phyloP scores from a whole-genome alignment of 2,329 filamentous ascomycete genomes.

The Plectosphaerella cucumerina region DNA sequence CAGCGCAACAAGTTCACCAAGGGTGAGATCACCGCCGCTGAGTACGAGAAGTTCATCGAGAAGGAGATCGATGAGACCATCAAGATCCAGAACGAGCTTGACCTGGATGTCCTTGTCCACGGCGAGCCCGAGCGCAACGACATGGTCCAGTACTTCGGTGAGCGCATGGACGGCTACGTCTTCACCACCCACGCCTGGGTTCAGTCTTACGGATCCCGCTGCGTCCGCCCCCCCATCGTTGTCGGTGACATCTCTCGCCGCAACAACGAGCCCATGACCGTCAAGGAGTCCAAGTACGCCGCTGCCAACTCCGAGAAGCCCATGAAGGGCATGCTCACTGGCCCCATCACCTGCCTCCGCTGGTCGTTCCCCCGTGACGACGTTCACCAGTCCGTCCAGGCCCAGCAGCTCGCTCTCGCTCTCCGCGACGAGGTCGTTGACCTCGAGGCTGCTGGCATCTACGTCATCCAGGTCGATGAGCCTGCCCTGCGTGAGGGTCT shows the following conservation, averaged over 20 bases:
- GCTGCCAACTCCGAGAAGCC: slow-evolving; percentile 95
- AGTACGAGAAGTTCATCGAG: slow-evolving; percentile 99
- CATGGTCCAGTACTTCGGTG: slow-evolving; percentile 99
- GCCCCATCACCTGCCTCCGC: slow-evolving; percentile 95
- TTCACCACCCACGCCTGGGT: slow-evolving; percentile 99
- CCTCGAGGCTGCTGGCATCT: slow-evolving; percentile 93
- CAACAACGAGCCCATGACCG: slow-evolving; percentile 77
- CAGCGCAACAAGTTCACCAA: slow-evolving; percentile 99
- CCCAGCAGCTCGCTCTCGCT: slow-evolving; percentile 95
- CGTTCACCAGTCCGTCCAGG: slow-evolving; percentile 97
- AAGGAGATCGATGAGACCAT: slow-evolving; percentile 95
- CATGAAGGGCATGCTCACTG: slow-evolving; percentile 99
- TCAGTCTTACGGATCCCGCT: slow-evolving; percentile 96
- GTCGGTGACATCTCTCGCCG: slow-evolving; percentile 98
- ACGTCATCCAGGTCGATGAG: slow-evolving; percentile 99
- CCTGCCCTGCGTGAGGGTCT: slow-evolving; percentile 99
- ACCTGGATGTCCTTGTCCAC: slow-evolving; percentile 94
- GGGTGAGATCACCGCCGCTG: slow-evolving; percentile 83
- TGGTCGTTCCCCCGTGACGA: slow-evolving; percentile 99
- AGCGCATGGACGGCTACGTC: slow-evolving; percentile 92
- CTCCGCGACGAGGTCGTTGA: slow-evolving; percentile 98
- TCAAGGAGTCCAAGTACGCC: slow-evolving; percentile 99
- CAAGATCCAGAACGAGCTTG: slow-evolving; percentile 97
- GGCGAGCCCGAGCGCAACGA: slow-evolving; percentile 99
- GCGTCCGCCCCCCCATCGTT: slow-evolving; percentile 96